Evolutionary conservation across 192 early-diverging fungal species (phyloP).

Genomic region (Endogone sp.): DNA sequence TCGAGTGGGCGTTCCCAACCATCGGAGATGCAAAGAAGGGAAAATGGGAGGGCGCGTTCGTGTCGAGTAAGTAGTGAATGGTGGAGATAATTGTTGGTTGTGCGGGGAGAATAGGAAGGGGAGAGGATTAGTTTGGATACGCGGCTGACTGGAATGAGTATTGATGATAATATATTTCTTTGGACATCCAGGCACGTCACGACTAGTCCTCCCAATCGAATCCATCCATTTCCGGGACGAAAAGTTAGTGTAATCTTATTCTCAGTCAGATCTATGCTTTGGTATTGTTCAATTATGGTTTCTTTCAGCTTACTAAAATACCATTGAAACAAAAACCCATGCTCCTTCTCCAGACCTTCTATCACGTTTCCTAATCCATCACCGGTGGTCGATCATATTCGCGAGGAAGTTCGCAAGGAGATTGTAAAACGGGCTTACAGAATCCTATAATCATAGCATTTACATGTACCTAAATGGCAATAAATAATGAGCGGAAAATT

Average conservation of each 20-base stretch:
- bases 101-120: too few species aligned
- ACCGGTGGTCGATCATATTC: constrained; percentile 9
- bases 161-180: neutral
- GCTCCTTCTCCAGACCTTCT: constrained; percentile 2
- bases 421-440: constrained; percentile 13
- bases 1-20: constrained; percentile 52
- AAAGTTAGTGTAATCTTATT: constrained; percentile 27
- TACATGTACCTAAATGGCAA: too few species aligned
- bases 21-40: constrained; percentile 27
- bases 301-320: neutral
- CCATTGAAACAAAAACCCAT: neutral
- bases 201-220: constrained; percentile 50
- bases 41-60: constrained; percentile 64
- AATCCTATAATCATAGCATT: constrained; percentile 4
- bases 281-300: neutral
- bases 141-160: neutral
- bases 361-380: constrained; percentile 19
- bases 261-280: neutral
- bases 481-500: too few species aligned
- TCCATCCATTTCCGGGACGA: constrained; percentile 36
- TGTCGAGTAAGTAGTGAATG: constrained; percentile 48
- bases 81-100: neutral
- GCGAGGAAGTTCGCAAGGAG: constrained; percentile 13
- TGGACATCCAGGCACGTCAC: constrained; percentile 42
- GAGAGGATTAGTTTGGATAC: too few species aligned